Evolutionary conservation across 495 filamentous ascomycete species (phyloP).

Genomic region (Penicillium daleae): DNA sequence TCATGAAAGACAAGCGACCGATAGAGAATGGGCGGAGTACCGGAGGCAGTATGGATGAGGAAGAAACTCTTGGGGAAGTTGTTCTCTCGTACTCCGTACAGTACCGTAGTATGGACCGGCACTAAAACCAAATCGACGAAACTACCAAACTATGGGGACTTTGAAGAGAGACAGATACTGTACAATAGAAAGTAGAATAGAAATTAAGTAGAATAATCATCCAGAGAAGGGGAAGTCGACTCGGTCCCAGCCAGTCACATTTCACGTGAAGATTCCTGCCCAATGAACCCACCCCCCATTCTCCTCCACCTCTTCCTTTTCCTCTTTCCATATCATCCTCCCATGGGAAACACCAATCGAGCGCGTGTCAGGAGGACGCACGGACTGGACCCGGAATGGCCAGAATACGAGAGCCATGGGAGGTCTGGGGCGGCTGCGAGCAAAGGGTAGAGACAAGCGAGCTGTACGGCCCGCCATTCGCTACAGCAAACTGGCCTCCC

Average conservation of each 20-base stretch:
- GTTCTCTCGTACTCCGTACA: too few species aligned
- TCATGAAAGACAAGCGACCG: background rate
- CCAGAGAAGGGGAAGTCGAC: background rate
- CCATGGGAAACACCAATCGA: conserved; percentile 6
- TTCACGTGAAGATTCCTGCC: conserved; percentile 19
- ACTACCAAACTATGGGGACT: background rate
- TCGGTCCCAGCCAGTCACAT: background rate
- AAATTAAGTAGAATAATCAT: too few species aligned
- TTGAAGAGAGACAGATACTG: background rate
- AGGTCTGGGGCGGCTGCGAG: conserved; percentile 10
- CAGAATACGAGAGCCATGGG: conserved; percentile 30
- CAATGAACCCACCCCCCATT: background rate
- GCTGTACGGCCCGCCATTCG: conserved; percentile 21
- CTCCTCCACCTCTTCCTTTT: background rate
- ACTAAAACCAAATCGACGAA: background rate
- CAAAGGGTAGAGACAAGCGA: conserved; percentile 32
- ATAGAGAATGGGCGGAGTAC: background rate
- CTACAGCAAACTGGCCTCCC: background rate
- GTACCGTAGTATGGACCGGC: background rate
- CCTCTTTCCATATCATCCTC: background rate
- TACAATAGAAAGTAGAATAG: background rate
- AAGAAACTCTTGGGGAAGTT: too few species aligned
- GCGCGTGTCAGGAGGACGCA: conserved; percentile 21
- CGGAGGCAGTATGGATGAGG: background rate
- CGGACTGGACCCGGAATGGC: conserved; percentile 28